A percentile compares a stretch with the other conserved stretches of the same genome.
Conservation (phyloP, 495 filamentous ascomycete genomes). For the Aspergillus homomorphus region DNA sequence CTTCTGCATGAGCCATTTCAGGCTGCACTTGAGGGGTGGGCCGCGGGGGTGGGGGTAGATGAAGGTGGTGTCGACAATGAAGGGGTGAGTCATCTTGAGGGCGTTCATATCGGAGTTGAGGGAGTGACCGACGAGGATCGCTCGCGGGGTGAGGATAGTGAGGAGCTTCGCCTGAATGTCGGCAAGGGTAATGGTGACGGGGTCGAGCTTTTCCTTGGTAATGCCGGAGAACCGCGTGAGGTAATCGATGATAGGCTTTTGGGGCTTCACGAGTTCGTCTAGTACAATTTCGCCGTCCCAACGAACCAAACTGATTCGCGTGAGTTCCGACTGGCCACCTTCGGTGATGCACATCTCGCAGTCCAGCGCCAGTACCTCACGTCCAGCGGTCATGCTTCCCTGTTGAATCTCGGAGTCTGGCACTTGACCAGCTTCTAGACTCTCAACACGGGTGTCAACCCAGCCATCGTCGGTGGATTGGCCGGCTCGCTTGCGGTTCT, state of each 20-base stretch:
- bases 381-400: constrained; percentile 80
- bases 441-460: constrained; percentile 72
- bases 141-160: constrained; percentile 64
- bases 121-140: constrained; percentile 87
- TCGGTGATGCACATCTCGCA: constrained; percentile 96
- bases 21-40: constrained; percentile 65
- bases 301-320: constrained; percentile 76
- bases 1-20: constrained; percentile 80
- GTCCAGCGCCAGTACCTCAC: constrained; percentile 79
- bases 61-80: constrained; percentile 84
- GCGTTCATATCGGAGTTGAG: constrained; percentile 86
- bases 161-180: constrained; percentile 82
- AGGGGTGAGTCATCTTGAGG: constrained; percentile 81
- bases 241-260: constrained; percentile 81
- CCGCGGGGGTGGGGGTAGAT: constrained; percentile 81
- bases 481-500: constrained; percentile 42
- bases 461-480: constrained; percentile 64
- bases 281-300: constrained; percentile 84
- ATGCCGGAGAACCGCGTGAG: constrained; percentile 88
- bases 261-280: constrained; percentile 89
- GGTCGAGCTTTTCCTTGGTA: constrained; percentile 73
- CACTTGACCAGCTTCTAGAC: constrained; percentile 61
- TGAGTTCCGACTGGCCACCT: constrained; percentile 70
- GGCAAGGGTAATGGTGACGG: constrained; percentile 74
- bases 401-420: constrained; percentile 68